Percentiles rank a stretch among this genome's conserved stretches.
These are phyloP conservation scores for Closterium sp. DNA, from an alignment of 139 green algal genomes.

Conservation along the genomic window DNA sequence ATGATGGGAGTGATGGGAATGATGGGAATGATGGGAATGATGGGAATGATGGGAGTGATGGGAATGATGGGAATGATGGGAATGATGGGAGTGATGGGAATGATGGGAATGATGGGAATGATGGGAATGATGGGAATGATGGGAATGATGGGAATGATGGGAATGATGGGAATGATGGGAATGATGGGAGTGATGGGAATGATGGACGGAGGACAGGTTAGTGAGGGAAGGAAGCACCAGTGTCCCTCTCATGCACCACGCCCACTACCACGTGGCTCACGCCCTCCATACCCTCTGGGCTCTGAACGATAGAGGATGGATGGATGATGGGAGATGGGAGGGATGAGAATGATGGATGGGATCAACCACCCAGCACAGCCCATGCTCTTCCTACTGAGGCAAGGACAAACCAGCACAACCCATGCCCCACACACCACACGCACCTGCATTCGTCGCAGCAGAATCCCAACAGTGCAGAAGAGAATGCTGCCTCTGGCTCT, in stretches of 20 bases:
- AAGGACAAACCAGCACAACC: no score
- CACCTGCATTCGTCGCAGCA: slow-evolving; percentile 68
- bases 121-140: background rate
- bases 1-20: no score
- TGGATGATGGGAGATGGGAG: no score
- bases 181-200: no score
- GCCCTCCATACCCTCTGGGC: slow-evolving; percentile 63
- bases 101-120: background rate
- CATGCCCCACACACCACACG: background rate
- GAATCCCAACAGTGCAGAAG: slow-evolving; percentile 79
- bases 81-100: background rate
- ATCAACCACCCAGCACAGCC: no score
- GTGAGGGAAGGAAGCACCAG: slow-evolving; percentile 80
- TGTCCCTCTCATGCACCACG: slow-evolving; percentile 85
- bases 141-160: no score
- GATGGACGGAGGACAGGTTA: no score
- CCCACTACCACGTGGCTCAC: slow-evolving; percentile 92
- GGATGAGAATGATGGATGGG: no score
- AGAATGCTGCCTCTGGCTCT: slow-evolving; percentile 55
- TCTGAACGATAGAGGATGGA: slow-evolving; percentile 44
- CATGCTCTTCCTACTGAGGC: no score
- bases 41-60: no score
- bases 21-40: no score
- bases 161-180: no score
- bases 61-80: background rate